Base-by-base conservation (phyloP, 2,329 filamentous ascomycete genomes). In the Fusarium verticillioides region DNA sequence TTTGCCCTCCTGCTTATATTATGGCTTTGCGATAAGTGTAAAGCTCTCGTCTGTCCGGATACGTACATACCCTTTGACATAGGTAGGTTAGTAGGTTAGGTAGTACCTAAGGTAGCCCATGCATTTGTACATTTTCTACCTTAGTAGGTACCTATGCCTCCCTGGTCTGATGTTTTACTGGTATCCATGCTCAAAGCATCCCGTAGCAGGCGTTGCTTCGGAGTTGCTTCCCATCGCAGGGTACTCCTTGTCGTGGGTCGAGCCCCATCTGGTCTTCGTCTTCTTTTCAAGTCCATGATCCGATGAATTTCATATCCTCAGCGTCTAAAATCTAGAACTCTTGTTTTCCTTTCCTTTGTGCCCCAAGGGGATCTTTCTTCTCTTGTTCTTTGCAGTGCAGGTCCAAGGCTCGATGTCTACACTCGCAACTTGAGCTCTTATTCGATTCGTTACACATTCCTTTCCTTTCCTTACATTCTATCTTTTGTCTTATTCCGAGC, bases 151-250 rank as follows among this genome's bases (percentile, higher is more conserved):
- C 44, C 26, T 30, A 28, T 44, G 42, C 47, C 63, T 73, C 36
- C 61, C 66, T 56, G 39, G 60, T 68, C 28, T 56, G 53, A 73
- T 62, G 53, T 63, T 58, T 52, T 44, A 26, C 26, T 26, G 26
- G 26, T 26, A 69, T 71, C 63, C 60, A 62, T 59, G 58, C 67
- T 63, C 42, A 44, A 71, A 68, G 66, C 49, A 68, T 74, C 62
- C 58, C 63, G 70, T 68, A 50, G 71, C 71, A 74, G 49, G 59
- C 37, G 43, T 34, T 74, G 72, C 72, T 44, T 70, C 72, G 72
- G 73, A 75, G 58, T 69, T 64, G 60, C 70, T 75, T 71, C 72
- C 73, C 43, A 71, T 64, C 73, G 70, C 66, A 49, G 73, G 69
- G 57, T 69, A 58, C 40, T 54, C 72, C 71, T 57, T 74, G 71